phyloP scores from a whole-genome alignment of 2,329 filamentous ascomycete genomes.

The Beauveria varroae region DNA sequence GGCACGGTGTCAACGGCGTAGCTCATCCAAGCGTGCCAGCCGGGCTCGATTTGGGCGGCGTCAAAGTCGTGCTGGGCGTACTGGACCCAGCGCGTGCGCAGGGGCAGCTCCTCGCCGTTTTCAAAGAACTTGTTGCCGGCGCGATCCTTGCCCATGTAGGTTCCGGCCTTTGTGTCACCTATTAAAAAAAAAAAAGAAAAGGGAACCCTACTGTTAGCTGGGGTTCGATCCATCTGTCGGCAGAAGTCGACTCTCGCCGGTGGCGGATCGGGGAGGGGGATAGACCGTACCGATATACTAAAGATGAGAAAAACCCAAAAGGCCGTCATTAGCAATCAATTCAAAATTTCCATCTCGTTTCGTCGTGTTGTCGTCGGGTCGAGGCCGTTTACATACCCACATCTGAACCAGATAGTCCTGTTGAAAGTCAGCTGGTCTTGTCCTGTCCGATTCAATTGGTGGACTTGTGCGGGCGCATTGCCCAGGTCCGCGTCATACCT shows the following conservation, averaged over 20 bases:
- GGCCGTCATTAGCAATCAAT: neutral
- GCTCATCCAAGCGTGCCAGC: constrained; percentile 98
- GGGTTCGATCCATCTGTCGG: neutral
- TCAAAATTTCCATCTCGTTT: neutral
- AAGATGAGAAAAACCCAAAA: constrained; percentile 14
- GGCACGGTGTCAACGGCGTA: constrained; percentile 88
- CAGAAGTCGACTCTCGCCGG: neutral
- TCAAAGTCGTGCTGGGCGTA: constrained; percentile 85
- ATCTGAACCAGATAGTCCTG: constrained; percentile 90
- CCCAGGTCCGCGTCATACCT: constrained; percentile 45
- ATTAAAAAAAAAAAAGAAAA: neutral
- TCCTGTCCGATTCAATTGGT: neutral
- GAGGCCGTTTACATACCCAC: constrained; percentile 58
- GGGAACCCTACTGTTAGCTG: neutral
- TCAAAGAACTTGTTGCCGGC: constrained; percentile 98
- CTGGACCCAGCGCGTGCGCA: constrained; percentile 95
- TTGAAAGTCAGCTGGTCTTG: constrained; percentile 12
- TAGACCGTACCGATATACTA: constrained; percentile 48
- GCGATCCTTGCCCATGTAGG: constrained; percentile 74
- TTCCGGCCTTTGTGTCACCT: constrained; percentile 96
- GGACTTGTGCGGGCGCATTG: neutral
- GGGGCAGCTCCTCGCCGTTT: constrained; percentile 89
- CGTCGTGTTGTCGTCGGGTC: constrained; percentile 18
- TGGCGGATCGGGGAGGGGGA: neutral
- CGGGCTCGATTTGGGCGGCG: constrained; percentile 79